Base-by-base conservation (phyloP, 2,329 filamentous ascomycete species). In the Talaromyces atroroseus region DNA sequence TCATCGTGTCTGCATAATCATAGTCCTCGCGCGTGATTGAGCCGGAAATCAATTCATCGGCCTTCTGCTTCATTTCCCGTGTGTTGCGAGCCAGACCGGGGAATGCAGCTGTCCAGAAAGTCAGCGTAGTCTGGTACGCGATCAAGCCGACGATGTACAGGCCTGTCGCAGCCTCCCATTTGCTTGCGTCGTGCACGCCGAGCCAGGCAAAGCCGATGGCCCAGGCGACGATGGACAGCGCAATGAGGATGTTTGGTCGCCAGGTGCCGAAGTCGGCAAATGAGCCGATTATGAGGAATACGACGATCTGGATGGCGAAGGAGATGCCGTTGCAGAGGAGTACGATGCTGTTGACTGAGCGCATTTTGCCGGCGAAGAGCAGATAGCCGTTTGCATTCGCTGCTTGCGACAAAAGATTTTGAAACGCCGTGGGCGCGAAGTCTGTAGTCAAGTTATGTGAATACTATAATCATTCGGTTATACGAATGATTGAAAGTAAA, bases 71-170 rank as follows among this genome's bases (percentile, higher is more conserved):
- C 64, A 84, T 70, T 23, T 79, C 73, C 1, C 67, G 63, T 0
- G 79, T 81, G 61, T 84, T 83, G 6, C 81, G 69, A 4, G 82
- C 80, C 7, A 85, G 69, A 0, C 80, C 76, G 3, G 82, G 81
- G 57, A 84, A 84, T 0, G 85, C 83, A 0, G 85, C 84, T 0
- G 83, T 86, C 83, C 84, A 88, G 66, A 87, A 88, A 0, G 85
- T 87, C 49, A 87, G 72, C 0, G 82, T 85, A 2, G 85, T 80
- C 68, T 87, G 84, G 62, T 87, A 88, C 1, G 80, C 80, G 60
- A 88, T 84, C 44, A 87, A 60, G 32, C 84, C 85, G 16, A 87
- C 79, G 55, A 88, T 84, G 66, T 88, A 88, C 16, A 89, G 67
- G 0, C 79, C 85, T 0, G 82, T 77, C 0, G 75, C 86, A 8